These are phyloP conservation scores for Septoria linicola DNA, from an alignment of 2,329 filamentous ascomycete species.

Conservation along the genomic window DNA sequence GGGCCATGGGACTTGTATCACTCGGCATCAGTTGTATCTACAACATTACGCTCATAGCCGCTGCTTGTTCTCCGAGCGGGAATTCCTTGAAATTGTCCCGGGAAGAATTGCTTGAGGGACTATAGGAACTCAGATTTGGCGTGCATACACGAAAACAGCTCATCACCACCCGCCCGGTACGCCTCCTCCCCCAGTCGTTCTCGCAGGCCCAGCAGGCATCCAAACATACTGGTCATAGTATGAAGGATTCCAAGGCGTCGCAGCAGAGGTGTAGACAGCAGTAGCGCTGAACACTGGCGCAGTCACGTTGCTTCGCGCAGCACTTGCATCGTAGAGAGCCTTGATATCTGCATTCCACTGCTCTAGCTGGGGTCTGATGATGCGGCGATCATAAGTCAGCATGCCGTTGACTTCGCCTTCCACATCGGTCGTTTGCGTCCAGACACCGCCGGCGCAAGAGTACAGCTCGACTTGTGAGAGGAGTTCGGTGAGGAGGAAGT, in stretches of 20 bases:
- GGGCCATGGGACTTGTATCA: too few relatives aligned
- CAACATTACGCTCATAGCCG: too few relatives aligned
- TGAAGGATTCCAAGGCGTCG: constrained; percentile 18
- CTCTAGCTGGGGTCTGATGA: constrained; percentile 50
- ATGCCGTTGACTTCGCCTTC: constrained; percentile 73
- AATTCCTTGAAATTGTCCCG: too few relatives aligned
- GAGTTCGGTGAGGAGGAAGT: constrained; percentile 51
- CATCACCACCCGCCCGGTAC: constrained; percentile 14
- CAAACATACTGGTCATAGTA: constrained; percentile 18
- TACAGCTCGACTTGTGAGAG: constrained; percentile 53
- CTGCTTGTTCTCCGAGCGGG: too few relatives aligned
- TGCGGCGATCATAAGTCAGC: constrained; percentile 61
- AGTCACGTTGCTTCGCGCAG: constrained; percentile 24
- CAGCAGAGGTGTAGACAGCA: constrained; percentile 1
- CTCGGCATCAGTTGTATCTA: too few relatives aligned
- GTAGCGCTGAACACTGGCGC: constrained; percentile 12
- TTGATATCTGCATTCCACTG: constrained; percentile 63
- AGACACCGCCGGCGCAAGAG: constrained; percentile 66
- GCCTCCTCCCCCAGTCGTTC: constrained; percentile 19
- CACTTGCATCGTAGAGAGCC: constrained; percentile 57
- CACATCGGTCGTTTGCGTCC: constrained; percentile 60
- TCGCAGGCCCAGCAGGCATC: constrained; percentile 22
- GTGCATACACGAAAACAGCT: too few relatives aligned
- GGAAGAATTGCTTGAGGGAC: too few relatives aligned
- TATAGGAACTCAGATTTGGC: too few relatives aligned